Evolutionary conservation across 495 filamentous ascomycete genomes (phyloP), one percentile per base, ranked within the genome.

Genomic region (Cercophora newfieldiana): DNA sequence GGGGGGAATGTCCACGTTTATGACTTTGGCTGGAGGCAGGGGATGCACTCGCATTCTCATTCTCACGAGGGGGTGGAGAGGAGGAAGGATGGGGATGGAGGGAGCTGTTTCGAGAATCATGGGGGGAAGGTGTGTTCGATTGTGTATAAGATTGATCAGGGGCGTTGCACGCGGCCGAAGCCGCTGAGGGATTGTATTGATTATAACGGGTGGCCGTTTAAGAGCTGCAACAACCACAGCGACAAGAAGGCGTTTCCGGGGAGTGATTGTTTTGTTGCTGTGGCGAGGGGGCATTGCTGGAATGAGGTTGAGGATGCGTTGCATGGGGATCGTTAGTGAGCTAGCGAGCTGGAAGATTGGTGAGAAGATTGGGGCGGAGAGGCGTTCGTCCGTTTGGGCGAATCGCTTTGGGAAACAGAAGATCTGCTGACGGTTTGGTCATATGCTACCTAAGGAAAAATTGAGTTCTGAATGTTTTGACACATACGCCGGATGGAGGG

Each of bases 11-110:
- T 66, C 19, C 48, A 31, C 47, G 67, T 69, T 25, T 69, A 69
- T 47, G 67, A 69, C 58, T 65, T 69, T 55, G 68, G 68, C 1
- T 63, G 49, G 31, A n/a, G 49, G 21, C 54, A 65, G 7, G 63
- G 37, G 7, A 22, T 30, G 37, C 63, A 65, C 18, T 18, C 49
- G 37, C 53, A 51, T 19, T 28, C 57, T 22, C 31, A 50, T 44
- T 5, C 4, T 16, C 29, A 47, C 18, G 31, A 59, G 19, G 63
- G 26, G 8, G 33, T 24, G 18, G 7, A 16, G 4, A 30, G 18
- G 54, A 30, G 47, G 14, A 48, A 54, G n/a, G 63, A 57, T 10
- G 63, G 56, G 21, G 54, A 51, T 24, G 55, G 44, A 1, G 55
- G 63, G 7, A 53, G 33, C 12, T 65, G 63, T 24, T 50, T 55